These are phyloP conservation scores for Suillus bovinus DNA, from an alignment of 768 basidiomycete genomes.

Conservation along the genomic window DNA sequence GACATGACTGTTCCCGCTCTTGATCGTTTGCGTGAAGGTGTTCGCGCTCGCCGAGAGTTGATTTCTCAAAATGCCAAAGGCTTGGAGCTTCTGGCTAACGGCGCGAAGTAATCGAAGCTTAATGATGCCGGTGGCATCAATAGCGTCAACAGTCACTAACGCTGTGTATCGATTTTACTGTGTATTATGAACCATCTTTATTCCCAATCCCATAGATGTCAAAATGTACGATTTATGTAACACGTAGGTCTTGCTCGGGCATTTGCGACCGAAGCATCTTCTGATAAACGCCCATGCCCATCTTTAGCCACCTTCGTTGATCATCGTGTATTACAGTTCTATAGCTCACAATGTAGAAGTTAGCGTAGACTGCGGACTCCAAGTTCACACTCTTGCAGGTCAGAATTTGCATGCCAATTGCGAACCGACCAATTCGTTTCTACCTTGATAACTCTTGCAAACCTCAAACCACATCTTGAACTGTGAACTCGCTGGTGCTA, in stretches of 20 bases:
- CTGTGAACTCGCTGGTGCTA: background rate
- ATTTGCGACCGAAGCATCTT: background rate
- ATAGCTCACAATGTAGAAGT: background rate
- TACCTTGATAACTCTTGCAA: background rate
- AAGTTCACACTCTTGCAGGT: background rate
- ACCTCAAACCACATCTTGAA: background rate
- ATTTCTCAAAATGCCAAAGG: constrained; percentile 36
- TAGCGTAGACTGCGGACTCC: background rate
- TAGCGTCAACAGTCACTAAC: constrained; percentile 2
- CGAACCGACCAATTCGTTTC: background rate
- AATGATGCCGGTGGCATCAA: constrained; percentile 13
- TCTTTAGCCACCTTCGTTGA: background rate
- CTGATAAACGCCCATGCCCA: background rate
- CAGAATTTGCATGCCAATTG: background rate
- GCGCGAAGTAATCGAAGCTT: constrained; percentile 17
- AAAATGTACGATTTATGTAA: no score
- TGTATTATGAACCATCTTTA: background rate
- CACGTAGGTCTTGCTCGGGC: no score
- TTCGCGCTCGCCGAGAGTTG: constrained; percentile 68
- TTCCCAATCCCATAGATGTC: background rate
- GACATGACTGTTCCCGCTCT: constrained; percentile 79
- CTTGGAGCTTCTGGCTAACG: constrained; percentile 2
- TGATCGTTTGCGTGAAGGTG: constrained; percentile 85
- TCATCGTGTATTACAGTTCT: background rate
- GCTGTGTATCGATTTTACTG: background rate